Conservation (phyloP, 2,329 filamentous ascomycete genomes). For the Orbilia oligospora region DNA sequence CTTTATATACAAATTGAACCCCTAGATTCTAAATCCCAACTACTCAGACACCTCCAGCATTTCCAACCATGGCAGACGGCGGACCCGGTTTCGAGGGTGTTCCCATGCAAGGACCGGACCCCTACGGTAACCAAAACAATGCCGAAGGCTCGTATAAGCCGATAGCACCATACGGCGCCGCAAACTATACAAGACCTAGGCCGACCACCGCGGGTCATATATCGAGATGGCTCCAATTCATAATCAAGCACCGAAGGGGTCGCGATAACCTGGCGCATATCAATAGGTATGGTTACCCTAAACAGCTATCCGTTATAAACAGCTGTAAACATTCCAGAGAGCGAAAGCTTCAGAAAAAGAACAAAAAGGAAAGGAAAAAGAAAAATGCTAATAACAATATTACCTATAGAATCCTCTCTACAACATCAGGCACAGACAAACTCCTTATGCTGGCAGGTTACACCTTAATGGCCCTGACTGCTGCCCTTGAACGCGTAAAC, state of each 20-base stretch:
- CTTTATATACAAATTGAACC: no score
- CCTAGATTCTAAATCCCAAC: not conserved
- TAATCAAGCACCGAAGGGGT: constrained; percentile 43
- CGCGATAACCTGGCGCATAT: constrained; percentile 60
- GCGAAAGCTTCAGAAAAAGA: constrained; percentile 31
- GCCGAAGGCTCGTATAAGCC: constrained; percentile 50
- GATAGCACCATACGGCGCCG: constrained; percentile 26
- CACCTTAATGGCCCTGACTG: constrained; percentile 73
- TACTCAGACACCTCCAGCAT: not conserved
- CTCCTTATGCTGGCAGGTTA: constrained; percentile 80
- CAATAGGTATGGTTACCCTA: constrained; percentile 29
- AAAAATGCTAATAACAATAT: not conserved
- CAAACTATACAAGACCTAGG: constrained; percentile 35
- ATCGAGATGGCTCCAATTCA: constrained; percentile 51
- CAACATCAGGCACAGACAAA: constrained; percentile 78
- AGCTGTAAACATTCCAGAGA: constrained; percentile 61
- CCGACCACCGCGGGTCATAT: constrained; percentile 31
- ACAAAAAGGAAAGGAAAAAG: constrained; percentile 68
- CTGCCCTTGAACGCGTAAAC: constrained; percentile 72
- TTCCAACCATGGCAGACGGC: constrained; percentile 45
- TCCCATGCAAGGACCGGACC: constrained; percentile 56
- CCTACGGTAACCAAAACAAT: constrained; percentile 54
- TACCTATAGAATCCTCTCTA: constrained; percentile 75
- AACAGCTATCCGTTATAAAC: not conserved
- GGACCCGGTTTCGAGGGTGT: constrained; percentile 53